These are phyloP conservation scores for Luvunga scandens DNA, from an alignment of 345 rosid species.

Conservation along the genomic window DNA sequence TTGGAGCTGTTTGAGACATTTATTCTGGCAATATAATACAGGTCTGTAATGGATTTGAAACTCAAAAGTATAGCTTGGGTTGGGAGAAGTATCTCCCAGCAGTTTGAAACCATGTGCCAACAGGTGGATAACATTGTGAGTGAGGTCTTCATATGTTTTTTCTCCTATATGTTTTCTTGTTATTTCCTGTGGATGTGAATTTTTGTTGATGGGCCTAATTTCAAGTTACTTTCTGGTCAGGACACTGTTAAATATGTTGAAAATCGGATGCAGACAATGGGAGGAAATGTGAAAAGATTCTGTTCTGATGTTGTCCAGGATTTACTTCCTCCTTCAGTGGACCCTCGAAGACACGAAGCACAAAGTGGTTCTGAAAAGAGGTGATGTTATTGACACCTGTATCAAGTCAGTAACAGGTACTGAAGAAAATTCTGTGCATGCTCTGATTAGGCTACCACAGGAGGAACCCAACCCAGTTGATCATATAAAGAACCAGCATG, in stretches of 20 bases:
- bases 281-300: conserved; percentile 38
- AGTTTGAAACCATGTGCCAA: conserved; percentile 59
- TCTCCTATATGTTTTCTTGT: not conserved
- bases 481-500: conserved; percentile 5
- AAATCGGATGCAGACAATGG: conserved; percentile 35
- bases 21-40: not conserved
- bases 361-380: conserved; percentile 19
- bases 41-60: conserved; percentile 47
- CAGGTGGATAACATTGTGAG: conserved; percentile 60
- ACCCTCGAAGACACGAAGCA: conserved; percentile 31
- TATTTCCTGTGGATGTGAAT: not conserved
- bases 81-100: conserved; percentile 58
- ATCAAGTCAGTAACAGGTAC: conserved; percentile 19
- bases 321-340: conserved; percentile 22
- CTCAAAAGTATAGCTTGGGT: conserved; percentile 55
- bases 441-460: conserved; percentile 12
- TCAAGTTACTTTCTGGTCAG: conserved; percentile 27
- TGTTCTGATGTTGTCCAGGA: conserved; percentile 41
- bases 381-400: conserved; percentile 9
- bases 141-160: conserved; percentile 37
- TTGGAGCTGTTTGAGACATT: not conserved
- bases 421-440: conserved; percentile 14
- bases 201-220: not conserved
- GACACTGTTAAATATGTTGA: conserved; percentile 45
- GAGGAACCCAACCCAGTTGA: conserved; percentile 8